Conservation (phyloP, 208 protist genomes). For the Perkinsela sp. region DNA sequence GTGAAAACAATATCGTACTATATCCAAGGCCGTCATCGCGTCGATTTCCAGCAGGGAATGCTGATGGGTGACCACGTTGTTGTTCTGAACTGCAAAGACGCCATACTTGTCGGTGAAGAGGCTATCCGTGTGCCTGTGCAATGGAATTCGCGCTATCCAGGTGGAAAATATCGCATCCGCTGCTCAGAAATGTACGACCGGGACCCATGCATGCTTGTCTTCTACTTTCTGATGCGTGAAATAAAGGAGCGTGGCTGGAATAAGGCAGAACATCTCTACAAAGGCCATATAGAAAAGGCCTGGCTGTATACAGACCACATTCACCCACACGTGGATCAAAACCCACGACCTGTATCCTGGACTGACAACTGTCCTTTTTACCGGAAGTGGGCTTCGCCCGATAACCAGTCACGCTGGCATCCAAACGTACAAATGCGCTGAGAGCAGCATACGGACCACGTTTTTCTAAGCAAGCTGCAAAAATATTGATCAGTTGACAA, state of each 20-base stretch:
- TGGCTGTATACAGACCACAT: slow-evolving; percentile 60
- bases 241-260: slow-evolving; percentile 14
- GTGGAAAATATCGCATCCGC: slow-evolving; percentile 57
- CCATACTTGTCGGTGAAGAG: slow-evolving; percentile 54
- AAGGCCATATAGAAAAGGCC: slow-evolving; percentile 37
- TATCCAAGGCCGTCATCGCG: slow-evolving; percentile 54
- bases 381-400: background rate
- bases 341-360: slow-evolving; percentile 44
- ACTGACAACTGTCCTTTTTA: slow-evolving; percentile 10
- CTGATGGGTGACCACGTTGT: slow-evolving; percentile 57
- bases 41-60: slow-evolving; percentile 62
- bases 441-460: background rate
- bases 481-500: background rate
- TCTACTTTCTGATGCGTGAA: slow-evolving; percentile 60
- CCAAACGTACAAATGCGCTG: background rate
- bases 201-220: slow-evolving; percentile 71
- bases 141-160: slow-evolving; percentile 62
- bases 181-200: slow-evolving; percentile 66
- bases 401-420: background rate
- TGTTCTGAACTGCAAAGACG: slow-evolving; percentile 62
- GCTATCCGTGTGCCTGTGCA: slow-evolving; percentile 62
- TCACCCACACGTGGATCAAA: slow-evolving; percentile 53
- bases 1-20: slow-evolving; percentile 45
- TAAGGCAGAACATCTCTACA: slow-evolving; percentile 1
- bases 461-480: background rate